These are phyloP conservation scores for Pseudomonodictys pantanalensis DNA, from an alignment of 495 filamentous ascomycete species.

Conservation along the genomic window DNA sequence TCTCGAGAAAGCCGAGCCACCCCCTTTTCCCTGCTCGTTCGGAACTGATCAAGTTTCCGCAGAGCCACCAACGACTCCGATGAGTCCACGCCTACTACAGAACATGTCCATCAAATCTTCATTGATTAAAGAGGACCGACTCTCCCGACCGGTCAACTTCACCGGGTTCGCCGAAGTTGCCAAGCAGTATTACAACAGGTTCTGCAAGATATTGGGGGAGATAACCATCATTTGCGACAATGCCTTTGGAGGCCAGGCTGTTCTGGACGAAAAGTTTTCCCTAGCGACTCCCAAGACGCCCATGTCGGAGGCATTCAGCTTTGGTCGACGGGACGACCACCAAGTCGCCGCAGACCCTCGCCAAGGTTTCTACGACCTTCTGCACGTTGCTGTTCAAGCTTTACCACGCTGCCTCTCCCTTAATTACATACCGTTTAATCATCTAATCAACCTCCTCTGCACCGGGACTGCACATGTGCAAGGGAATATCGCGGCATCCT, in stretches of 20 bases:
- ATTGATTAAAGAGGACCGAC: constrained; percentile 50
- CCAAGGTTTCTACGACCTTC: constrained; percentile 90
- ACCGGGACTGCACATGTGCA: constrained; percentile 96
- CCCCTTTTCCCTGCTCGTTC: constrained; percentile 66
- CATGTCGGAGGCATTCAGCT: constrained; percentile 90
- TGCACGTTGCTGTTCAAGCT: constrained; percentile 94
- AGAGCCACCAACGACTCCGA: constrained; percentile 14
- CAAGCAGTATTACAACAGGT: constrained; percentile 78
- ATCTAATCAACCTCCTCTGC: constrained; percentile 90
- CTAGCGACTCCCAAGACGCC: constrained; percentile 86
- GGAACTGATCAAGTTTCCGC: constrained; percentile 36
- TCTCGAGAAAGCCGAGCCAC: constrained; percentile 80
- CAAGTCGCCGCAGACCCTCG: constrained; percentile 72
- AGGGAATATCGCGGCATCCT: constrained; percentile 85
- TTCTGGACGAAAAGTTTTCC: constrained; percentile 90
- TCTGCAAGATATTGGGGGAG: constrained; percentile 92
- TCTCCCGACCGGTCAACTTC: constrained; percentile 72
- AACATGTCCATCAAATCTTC: constrained; percentile 38
- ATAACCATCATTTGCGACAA: constrained; percentile 95
- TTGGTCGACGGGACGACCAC: constrained; percentile 77
- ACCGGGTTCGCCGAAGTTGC: constrained; percentile 70
- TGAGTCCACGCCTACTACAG: constrained; percentile 41
- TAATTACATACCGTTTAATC: constrained; percentile 89
- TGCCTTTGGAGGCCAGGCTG: constrained; percentile 92
- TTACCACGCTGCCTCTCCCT: constrained; percentile 87